Evolutionary conservation across 139 green algal genomes (phyloP).

Genomic region (Closterium sp.): DNA sequence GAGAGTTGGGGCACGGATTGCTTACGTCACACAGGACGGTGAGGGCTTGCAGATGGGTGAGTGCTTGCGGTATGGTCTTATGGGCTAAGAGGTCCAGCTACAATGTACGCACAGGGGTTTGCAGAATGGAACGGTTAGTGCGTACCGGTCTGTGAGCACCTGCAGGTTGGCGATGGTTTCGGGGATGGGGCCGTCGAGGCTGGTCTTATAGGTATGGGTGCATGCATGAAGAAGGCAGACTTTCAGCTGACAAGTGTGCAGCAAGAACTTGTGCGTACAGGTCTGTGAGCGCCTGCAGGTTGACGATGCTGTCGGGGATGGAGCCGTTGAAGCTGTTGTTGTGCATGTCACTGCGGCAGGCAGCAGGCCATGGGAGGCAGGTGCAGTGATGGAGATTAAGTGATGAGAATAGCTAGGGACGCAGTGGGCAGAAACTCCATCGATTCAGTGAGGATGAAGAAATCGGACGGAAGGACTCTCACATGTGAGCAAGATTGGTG

Average conservation of each 20-base stretch:
- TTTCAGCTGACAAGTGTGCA: too few relatives aligned
- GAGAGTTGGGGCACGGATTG: too few relatives aligned
- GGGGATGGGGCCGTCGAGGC: too few relatives aligned
- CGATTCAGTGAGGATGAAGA: not conserved
- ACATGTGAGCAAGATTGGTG: not conserved
- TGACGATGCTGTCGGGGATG: not conserved
- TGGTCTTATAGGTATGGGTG: too few relatives aligned
- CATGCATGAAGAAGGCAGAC: too few relatives aligned
- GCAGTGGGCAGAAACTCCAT: not conserved
- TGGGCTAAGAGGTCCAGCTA: too few relatives aligned
- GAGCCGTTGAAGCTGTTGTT: not conserved
- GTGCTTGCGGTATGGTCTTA: too few relatives aligned
- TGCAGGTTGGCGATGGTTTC: too few relatives aligned
- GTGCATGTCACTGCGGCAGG: not conserved
- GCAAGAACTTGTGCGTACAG: not conserved
- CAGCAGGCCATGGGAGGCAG: not conserved
- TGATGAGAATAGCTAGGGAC: not conserved
- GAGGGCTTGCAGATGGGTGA: too few relatives aligned
- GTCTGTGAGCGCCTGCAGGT: not conserved
- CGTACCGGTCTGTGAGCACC: not conserved
- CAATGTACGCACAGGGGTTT: too few relatives aligned
- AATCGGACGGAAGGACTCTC: not conserved
- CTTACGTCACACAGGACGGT: too few relatives aligned
- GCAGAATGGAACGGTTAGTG: not conserved
- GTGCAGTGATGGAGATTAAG: not conserved